These are phyloP conservation scores for Cladophialophora exuberans DNA, from an alignment of 2,329 filamentous ascomycete genomes.

Conservation along the genomic window DNA sequence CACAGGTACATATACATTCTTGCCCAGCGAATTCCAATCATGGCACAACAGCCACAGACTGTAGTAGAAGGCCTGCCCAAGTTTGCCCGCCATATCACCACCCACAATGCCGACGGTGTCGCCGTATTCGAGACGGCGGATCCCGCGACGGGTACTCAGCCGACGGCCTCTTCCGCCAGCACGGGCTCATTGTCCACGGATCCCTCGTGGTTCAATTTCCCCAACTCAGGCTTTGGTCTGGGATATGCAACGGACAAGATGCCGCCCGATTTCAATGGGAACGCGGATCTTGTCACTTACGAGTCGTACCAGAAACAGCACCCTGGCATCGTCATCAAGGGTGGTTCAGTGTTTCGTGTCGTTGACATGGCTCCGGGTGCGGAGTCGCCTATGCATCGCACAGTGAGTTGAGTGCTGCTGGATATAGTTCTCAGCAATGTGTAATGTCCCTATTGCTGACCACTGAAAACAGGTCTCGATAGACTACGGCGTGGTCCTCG, in stretches of 20 bases:
- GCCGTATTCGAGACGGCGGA: conserved; percentile 25
- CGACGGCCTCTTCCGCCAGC: conserved; percentile 11
- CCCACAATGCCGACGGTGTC: conserved; percentile 22
- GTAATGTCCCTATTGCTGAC: neutral
- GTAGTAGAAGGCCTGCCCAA: conserved; percentile 34
- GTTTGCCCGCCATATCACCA: conserved; percentile 26
- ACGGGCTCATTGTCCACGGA: conserved; percentile 17
- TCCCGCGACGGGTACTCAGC: conserved; percentile 14
- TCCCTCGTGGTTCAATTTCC: conserved; percentile 20
- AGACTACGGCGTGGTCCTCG: conserved; percentile 59
- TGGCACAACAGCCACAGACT: conserved; percentile 14
- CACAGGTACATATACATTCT: too few relatives aligned
- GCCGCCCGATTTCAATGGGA: conserved; percentile 22
- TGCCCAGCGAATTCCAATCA: neutral
- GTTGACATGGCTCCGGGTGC: conserved; percentile 50
- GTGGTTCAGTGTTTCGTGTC: conserved; percentile 25
- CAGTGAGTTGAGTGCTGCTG: too few relatives aligned
- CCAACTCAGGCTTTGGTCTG: conserved; percentile 20
- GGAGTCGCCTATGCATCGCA: conserved; percentile 55
- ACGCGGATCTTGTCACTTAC: conserved; percentile 25
- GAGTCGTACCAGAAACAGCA: conserved; percentile 24
- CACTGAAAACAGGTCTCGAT: conserved; percentile 39
- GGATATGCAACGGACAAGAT: conserved; percentile 24
- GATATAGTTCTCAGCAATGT: too few relatives aligned
- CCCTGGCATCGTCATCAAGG: conserved; percentile 26